Conservation (phyloP, 202 grass and related monocot species). For the Digitaria exilis region DNA sequence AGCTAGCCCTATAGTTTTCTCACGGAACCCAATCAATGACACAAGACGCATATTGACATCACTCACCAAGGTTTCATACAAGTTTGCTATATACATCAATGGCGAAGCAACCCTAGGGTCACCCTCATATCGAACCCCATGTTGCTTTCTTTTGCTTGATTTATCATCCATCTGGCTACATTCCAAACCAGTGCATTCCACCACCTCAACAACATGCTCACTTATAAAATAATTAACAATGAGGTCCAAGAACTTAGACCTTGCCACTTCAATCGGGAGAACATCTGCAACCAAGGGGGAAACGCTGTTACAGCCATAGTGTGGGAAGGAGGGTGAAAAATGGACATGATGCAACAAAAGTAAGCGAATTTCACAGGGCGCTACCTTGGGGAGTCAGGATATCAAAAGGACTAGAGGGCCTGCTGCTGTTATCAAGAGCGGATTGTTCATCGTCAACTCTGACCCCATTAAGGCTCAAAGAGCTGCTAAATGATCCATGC, state of each 20-base stretch:
- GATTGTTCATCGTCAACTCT: constrained; percentile 76
- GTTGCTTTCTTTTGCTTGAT: constrained; percentile 80
- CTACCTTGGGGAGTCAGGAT: constrained; percentile 73
- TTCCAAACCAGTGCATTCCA: constrained; percentile 52
- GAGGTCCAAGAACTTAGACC: constrained; percentile 74
- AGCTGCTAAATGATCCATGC: constrained; percentile 68
- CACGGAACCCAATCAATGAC: constrained; percentile 63
- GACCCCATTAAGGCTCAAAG: constrained; percentile 61
- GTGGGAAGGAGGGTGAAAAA: neutral
- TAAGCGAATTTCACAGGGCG: neutral
- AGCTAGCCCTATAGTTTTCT: constrained; percentile 81
- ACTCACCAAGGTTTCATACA: constrained; percentile 89
- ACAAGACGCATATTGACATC: constrained; percentile 66
- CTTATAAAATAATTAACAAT: constrained; percentile 76
- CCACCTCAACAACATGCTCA: constrained; percentile 73
- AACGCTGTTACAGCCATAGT: neutral
- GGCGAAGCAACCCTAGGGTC: constrained; percentile 79
- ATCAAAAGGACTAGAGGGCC: constrained; percentile 59
- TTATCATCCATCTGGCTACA: constrained; percentile 51
- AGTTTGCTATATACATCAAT: constrained; percentile 89
- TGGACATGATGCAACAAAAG: neutral
- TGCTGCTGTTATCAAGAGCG: constrained; percentile 65
- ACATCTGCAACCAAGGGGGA: constrained; percentile 54
- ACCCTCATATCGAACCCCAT: constrained; percentile 71
- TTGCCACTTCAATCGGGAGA: constrained; percentile 74